Evolutionary conservation across 2,329 filamentous ascomycete species (phyloP).

Genomic region (Clonostachys byssicola): DNA sequence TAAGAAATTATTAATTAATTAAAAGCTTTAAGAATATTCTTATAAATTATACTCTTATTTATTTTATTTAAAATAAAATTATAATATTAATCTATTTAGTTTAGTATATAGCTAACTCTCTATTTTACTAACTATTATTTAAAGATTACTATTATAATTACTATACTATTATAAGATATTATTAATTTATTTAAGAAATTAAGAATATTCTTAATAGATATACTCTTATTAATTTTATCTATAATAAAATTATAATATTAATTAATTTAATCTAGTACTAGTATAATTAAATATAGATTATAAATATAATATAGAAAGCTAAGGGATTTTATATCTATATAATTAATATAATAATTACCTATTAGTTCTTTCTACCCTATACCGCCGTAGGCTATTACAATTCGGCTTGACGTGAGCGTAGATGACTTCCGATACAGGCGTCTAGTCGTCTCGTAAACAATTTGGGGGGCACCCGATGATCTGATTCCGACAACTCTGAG

Average conservation of each 20-base stretch:
- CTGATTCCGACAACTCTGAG: too few relatives aligned
- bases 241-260: not conserved
- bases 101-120: not conserved
- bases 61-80: not conserved
- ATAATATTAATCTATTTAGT: not conserved
- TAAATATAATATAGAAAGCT: too few relatives aligned
- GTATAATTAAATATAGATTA: not conserved
- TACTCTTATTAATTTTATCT: not conserved
- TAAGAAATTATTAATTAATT: too few relatives aligned
- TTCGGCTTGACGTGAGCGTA: too few relatives aligned
- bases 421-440: too few relatives aligned
- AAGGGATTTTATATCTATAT: not conserved
- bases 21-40: too few relatives aligned
- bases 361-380: too few relatives aligned
- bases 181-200: not conserved
- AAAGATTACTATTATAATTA: not conserved
- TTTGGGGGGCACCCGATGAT: too few relatives aligned
- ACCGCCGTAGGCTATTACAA: too few relatives aligned
- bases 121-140: not conserved
- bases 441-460: too few relatives aligned
- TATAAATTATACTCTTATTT: not conserved
- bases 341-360: not conserved
- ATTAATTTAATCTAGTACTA: not conserved
- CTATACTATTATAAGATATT: not conserved
- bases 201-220: not conserved